Percentiles rank a stretch among this genome's conserved stretches.
Evolutionary conservation across 23 red algal species (phyloP).

Genomic region (Gracilariopsis chorda): DNA sequence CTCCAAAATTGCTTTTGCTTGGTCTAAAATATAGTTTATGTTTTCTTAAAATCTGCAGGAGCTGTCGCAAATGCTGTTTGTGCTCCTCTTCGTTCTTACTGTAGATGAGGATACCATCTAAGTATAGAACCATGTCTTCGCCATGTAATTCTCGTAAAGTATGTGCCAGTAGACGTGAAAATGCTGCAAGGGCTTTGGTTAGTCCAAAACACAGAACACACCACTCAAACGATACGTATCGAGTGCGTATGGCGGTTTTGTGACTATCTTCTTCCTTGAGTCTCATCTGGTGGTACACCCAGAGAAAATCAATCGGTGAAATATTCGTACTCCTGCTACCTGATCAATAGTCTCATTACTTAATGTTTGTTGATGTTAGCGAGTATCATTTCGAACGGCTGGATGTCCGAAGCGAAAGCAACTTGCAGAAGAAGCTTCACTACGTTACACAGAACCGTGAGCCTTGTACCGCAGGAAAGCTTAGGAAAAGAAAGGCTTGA

Average conservation of each 20-base stretch:
- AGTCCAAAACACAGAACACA: background rate
- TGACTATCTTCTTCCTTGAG: background rate
- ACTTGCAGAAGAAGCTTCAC: no score
- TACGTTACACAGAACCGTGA: no score
- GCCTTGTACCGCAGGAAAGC: no score
- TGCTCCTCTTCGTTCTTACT: no score
- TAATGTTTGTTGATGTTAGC: no score
- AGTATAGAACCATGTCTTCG: background rate
- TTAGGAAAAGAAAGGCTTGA: no score
- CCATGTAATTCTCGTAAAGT: background rate
- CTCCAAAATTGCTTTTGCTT: background rate
- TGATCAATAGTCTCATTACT: constrained; percentile 14
- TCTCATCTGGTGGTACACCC: background rate
- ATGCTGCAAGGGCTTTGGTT: background rate
- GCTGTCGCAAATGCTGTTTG: background rate
- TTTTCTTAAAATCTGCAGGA: background rate
- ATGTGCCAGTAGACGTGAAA: background rate
- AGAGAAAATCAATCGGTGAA: background rate
- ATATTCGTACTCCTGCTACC: background rate
- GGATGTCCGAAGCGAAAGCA: no score
- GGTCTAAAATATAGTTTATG: background rate
- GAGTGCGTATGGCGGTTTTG: background rate
- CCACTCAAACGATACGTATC: background rate
- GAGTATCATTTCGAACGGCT: no score
- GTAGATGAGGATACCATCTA: background rate